A percentile compares a stretch with the other conserved stretches of the same genome.
Evolutionary conservation across 495 filamentous ascomycete species (phyloP).

Genomic region (Hyaloscypha finlandica): DNA sequence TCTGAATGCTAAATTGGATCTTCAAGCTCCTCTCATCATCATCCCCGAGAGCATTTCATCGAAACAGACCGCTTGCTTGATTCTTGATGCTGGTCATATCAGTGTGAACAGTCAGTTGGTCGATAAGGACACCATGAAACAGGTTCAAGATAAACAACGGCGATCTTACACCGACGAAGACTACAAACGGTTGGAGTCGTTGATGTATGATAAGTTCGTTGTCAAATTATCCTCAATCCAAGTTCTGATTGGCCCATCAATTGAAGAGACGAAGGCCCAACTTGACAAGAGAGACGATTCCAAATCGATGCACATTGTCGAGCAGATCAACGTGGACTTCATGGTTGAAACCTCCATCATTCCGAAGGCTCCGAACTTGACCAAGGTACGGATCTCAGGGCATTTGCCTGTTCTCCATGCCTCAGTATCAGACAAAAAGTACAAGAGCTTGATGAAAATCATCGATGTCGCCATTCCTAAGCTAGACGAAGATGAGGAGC

Average conservation of each 20-base stretch:
- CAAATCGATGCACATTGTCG: constrained; percentile 85
- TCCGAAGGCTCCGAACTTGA: constrained; percentile 91
- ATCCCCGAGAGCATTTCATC: constrained; percentile 88
- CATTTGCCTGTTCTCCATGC: constrained; percentile 91
- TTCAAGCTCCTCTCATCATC: constrained; percentile 94
- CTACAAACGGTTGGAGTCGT: constrained; percentile 77
- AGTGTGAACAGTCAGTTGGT: constrained; percentile 92
- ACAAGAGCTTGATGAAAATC: constrained; percentile 93
- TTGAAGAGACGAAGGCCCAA: constrained; percentile 87
- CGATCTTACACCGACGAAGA: constrained; percentile 88
- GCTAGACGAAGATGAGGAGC: constrained; percentile 58
- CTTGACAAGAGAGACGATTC: constrained; percentile 66
- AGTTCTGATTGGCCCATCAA: constrained; percentile 90
- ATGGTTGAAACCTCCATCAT: constrained; percentile 89
- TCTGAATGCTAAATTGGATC: constrained; percentile 91
- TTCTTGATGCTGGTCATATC: constrained; percentile 93
- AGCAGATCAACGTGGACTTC: constrained; percentile 96
- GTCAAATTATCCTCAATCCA: constrained; percentile 93
- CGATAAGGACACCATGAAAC: constrained; percentile 81
- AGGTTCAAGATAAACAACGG: constrained; percentile 88
- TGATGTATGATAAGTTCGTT: constrained; percentile 95
- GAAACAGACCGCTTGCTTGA: constrained; percentile 79
- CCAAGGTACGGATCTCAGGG: constrained; percentile 86
- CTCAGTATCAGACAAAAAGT: constrained; percentile 89
- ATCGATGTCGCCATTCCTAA: constrained; percentile 94